Evolutionary conservation across 257 asterid species (phyloP), one percentile per base, ranked within the genome.

Genomic region (Nicotiana sylvestris): DNA sequence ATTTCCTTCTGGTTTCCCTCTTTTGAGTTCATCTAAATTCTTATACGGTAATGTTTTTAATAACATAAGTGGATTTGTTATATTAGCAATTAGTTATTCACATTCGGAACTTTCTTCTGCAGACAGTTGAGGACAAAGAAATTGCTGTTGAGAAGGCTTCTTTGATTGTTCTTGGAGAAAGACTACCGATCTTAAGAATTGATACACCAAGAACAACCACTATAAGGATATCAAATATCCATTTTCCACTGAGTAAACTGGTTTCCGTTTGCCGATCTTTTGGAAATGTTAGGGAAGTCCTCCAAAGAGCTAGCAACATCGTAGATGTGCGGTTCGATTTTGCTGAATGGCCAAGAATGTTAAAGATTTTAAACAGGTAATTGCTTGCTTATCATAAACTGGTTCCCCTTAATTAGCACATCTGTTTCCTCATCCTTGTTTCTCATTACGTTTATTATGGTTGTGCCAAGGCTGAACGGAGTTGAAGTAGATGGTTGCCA

Each of bases 291-390:
- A 35, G 21, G 66, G 0, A 0, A 0, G 0, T 13, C 78, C 0
- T 0, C 2, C 0, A 0, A 3, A 88, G 94, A 85, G 0, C 8
- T n/a, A 0, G 5, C 1, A 29, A 39, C 49, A 17, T 55, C 21
- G 0, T 84, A 29, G 94, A 91, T 81, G 90, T 89, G 87, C 80
- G 80, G 65, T 91, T 57, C 88, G 80, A n/a, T 21, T 30, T 83
- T 80, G 69, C 88, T 53, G 94, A 92, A 65, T 92, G 97, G 97
- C 91, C 94, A 76, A 89, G 91, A 88, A 91, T 92, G 94, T 72
- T 85, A 81, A 85, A 80, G 67, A 89, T 92, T 80, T 85, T 92
- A 17, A 92, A 92, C 90, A 88, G 92, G 97, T 90, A 81, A 56
- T 21, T 77, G 16, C 76, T 61, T 62, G 32, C 83, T 74, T 21